Conservation (phyloP, 2,329 filamentous ascomycete genomes). For the Xylariaceae sp. region DNA sequence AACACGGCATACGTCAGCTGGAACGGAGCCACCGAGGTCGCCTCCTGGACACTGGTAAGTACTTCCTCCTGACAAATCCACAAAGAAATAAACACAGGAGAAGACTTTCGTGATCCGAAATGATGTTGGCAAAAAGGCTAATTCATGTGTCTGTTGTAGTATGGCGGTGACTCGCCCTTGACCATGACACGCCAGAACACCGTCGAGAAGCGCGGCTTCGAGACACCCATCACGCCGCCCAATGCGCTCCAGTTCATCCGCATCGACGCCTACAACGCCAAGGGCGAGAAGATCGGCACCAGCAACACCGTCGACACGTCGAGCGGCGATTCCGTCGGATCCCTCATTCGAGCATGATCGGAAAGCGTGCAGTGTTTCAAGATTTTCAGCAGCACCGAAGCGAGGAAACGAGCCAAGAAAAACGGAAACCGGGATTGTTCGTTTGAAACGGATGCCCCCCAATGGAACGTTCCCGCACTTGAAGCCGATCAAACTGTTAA, state of each 20-base stretch:
- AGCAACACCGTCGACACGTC: conserved; percentile 20
- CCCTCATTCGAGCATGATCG: too few species aligned
- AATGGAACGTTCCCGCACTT: too few species aligned
- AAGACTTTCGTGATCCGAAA: too few species aligned
- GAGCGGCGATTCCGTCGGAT: conserved; percentile 16
- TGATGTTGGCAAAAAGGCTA: not conserved
- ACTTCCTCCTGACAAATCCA: not conserved
- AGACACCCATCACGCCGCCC: conserved; percentile 16
- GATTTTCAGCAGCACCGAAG: too few species aligned
- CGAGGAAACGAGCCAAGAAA: too few species aligned
- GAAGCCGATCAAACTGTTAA: too few species aligned
- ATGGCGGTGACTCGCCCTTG: conserved; percentile 14
- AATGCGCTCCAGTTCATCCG: conserved; percentile 15
- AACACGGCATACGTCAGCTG: conserved; percentile 37
- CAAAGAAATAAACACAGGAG: too few species aligned
- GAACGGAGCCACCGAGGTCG: conserved; percentile 43
- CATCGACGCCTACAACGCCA: conserved; percentile 14
- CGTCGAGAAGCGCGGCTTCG: conserved; percentile 18
- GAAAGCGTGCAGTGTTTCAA: too few species aligned
- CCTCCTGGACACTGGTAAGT: conserved; percentile 27
- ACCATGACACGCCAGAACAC: conserved; percentile 9
- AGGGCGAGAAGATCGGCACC: conserved; percentile 15
- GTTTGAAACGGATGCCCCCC: too few species aligned
- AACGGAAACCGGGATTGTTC: too few species aligned
- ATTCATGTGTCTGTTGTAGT: conserved; percentile 8